These are phyloP conservation scores for Yamadazyma nakazawae DNA, from an alignment of 805 yeast genomes.

Conservation along the genomic window DNA sequence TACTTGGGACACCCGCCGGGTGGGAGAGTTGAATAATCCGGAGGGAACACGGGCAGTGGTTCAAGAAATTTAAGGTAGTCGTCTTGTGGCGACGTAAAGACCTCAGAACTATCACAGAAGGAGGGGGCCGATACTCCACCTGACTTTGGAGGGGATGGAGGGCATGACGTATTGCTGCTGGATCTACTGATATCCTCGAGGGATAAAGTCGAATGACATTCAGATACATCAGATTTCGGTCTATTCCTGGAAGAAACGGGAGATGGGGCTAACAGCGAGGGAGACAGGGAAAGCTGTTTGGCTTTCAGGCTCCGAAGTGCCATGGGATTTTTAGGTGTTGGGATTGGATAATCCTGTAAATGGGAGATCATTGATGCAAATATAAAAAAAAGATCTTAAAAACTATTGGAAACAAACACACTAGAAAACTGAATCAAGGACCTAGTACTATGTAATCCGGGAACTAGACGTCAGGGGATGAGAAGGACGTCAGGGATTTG, in stretches of 20 bases:
- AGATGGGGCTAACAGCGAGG: background rate
- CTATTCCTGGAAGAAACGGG: background rate
- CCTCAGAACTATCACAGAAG: background rate
- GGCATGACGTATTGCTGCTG: constrained; percentile 6
- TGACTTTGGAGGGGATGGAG: constrained; percentile 4
- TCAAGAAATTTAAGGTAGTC: constrained; percentile 32
- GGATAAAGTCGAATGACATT: constrained; percentile 3
- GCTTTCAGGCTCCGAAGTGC: background rate
- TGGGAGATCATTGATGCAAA: background rate
- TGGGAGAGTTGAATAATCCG: constrained; percentile 32
- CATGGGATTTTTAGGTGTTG: constrained; percentile 5
- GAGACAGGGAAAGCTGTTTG: background rate
- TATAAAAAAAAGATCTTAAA: too few species aligned
- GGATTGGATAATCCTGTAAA: constrained; percentile 2
- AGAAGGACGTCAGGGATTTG: background rate
- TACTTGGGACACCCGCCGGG: constrained; percentile 45
- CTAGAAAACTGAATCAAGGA: too few species aligned
- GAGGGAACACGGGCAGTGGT: constrained; percentile 39
- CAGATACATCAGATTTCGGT: constrained; percentile 4
- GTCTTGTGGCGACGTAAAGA: constrained; percentile 12
- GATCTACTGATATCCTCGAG: constrained; percentile 4
- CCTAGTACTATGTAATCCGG: too few species aligned
- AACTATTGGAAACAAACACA: background rate
- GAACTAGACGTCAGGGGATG: background rate
- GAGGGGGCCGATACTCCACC: background rate